A percentile compares a stretch with the other conserved stretches of the same genome.
Conservation (phyloP, 345 rosid species). For the Sonneratia caseolaris region DNA sequence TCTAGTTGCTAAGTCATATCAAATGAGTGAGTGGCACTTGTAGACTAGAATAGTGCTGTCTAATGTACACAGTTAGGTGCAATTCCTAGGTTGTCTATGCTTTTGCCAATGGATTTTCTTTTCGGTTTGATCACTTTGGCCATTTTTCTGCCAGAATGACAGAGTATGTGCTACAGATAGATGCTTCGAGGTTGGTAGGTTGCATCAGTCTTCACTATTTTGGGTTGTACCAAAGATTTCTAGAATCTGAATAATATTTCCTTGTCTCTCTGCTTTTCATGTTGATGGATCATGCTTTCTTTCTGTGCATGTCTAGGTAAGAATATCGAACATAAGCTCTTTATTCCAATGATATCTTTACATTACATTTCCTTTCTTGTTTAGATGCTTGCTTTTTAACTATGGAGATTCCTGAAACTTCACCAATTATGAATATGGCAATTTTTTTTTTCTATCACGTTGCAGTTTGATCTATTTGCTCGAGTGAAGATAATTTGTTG, state of each 20-base stretch:
- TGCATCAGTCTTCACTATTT: neutral
- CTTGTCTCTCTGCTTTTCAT: neutral
- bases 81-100: neutral
- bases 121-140: neutral
- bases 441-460: no score
- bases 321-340: no score
- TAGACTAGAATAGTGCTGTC: neutral
- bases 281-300: neutral
- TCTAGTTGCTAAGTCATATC: neutral
- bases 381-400: no score
- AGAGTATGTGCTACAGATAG: neutral
- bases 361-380: no score
- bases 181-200: neutral
- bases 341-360: no score
- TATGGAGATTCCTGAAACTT: no score
- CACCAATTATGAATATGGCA: no score
- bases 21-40: neutral
- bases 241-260: conserved; percentile 6
- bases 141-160: neutral
- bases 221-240: neutral
- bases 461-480: neutral
- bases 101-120: neutral
- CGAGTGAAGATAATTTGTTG: neutral
- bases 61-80: neutral
- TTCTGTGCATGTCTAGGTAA: no score